Evolutionary conservation across 1,284 basidiomycete species (phyloP), one percentile per base, ranked within the genome.

Genomic region (Pascua sp.): DNA sequence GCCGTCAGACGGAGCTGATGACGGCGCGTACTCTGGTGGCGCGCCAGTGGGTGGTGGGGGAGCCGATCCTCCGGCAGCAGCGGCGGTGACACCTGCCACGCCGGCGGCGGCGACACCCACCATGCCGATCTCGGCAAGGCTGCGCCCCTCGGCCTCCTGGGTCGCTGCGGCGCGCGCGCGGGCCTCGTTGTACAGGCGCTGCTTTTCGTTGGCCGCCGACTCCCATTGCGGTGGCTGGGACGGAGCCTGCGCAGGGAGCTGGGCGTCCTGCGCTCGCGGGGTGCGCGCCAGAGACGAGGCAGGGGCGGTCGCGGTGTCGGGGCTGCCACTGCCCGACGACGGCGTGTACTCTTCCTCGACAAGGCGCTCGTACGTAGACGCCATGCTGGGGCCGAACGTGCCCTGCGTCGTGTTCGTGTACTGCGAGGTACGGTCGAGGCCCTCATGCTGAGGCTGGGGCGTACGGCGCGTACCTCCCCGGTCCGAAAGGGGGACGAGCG

Each of bases 171-270:
- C 89, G 51, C 79, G 80, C 1, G 79, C 81, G 58, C 83, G 81
- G 0, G 90, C 90, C 49, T 83, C 72, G 54, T 86, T 80, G 73
- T 83, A 92, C 16, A 90, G 71, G 37, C 81, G 79, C 3, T 82
- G 71, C 53, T 78, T 77, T 51, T 77, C 77, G 40, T 69, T 61
- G 42, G 74, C 75, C 9, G 75, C 70, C 5, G 71, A 68, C 2
- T 49, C 45, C 43, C 17, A 48, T 7, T 12, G 16, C 2, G 44
- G 10, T 8, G 24, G n/a, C 13, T 36, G n/a, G n/a, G 42, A n/a
- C 7, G 17, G 48, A 4, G 42, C 32, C 41, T n/a, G 32, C 36
- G 37, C 17, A 5, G 9, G 15, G 10, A 16, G 11, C 1, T 40
- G 17, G 7, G 44, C 16, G 48, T 52, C 46, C 16, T 49, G 16